Evolutionary conservation across 2,329 filamentous ascomycete species (phyloP).

Genomic region (Fusarium scirpi): DNA sequence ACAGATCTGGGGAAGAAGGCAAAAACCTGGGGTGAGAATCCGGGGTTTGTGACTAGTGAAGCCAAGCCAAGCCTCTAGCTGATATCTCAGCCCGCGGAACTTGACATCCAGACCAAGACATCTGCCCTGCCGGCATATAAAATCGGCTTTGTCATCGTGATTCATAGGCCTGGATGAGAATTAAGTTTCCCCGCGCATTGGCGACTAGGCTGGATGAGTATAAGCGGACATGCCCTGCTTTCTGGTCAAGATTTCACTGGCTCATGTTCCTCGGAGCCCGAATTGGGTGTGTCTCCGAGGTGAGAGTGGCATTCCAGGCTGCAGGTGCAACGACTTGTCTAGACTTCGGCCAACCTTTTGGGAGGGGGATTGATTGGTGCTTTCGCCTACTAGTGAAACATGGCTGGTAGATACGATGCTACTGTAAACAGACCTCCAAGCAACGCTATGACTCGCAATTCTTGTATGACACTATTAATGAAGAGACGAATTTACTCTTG

Average conservation of each 20-base stretch:
- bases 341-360: not conserved
- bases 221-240: not conserved
- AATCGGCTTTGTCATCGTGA: not conserved
- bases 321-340: not conserved
- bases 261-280: constrained; percentile 11
- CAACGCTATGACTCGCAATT: not conserved
- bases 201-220: not conserved
- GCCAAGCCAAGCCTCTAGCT: not conserved
- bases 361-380: not conserved
- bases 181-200: not conserved
- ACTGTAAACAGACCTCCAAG: not conserved
- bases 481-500: not conserved
- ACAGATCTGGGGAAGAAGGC: constrained; percentile 11
- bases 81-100: constrained; percentile 8
- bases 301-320: not conserved
- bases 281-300: not conserved
- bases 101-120: not conserved
- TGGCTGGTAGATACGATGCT: not conserved
- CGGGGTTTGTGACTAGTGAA: not conserved
- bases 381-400: not conserved
- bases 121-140: constrained; percentile 13
- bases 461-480: not conserved
- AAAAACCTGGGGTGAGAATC: not conserved
- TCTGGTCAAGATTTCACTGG: not conserved
- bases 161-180: not conserved